Evolutionary conservation across 805 yeast species (phyloP), one percentile per base, ranked within the genome.

Genomic region (Kluyveromyces starmeri): DNA sequence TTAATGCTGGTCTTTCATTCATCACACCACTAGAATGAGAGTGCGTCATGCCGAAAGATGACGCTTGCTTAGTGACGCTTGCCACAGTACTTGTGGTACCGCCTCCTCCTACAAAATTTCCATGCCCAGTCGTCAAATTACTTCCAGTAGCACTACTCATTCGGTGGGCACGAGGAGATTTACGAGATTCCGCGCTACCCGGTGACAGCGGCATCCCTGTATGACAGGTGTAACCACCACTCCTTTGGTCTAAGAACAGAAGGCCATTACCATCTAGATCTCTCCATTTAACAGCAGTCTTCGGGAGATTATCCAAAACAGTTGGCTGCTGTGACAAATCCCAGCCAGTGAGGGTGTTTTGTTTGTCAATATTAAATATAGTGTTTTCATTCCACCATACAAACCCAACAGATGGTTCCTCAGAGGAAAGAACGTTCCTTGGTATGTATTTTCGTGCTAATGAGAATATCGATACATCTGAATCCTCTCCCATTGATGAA

Each of bases 401-500:
- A 29, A 58, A 40, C 6, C 62, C 62, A 12, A 47, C 33, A 0
- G 61, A 53, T 6, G 59, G 48, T 5, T 58, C 45, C 2, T 46
- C 30, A 8, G 59, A 50, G 14, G 43, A 37, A 11, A 58, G 53
- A 4, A 68, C 62, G 42, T 69, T 62, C 26, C 68, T 67, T 1
- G 96, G 95, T 15, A 86, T 70, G 50, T 70, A 79, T 44, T 77
- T 82, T 42, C 95, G 64, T 23, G 68, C 68, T 33, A 84, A 62
- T 27, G 76, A 77, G 70, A 83, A 84, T 4, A 84, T 68, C 32
- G 79, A 75, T 5, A 82, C 67, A 20, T 73, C 70, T 2, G 81
- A 71, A 27, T 63, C 94, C 47, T 81, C 86, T 32, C 78, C 78
- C 44, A 81, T 59, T 37, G 77, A 80, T 51, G 80, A 78, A 24